Evolutionary conservation across 768 basidiomycete genomes (phyloP), one percentile per base, ranked within the genome.

Genomic region (Termitomyces sp.): DNA sequence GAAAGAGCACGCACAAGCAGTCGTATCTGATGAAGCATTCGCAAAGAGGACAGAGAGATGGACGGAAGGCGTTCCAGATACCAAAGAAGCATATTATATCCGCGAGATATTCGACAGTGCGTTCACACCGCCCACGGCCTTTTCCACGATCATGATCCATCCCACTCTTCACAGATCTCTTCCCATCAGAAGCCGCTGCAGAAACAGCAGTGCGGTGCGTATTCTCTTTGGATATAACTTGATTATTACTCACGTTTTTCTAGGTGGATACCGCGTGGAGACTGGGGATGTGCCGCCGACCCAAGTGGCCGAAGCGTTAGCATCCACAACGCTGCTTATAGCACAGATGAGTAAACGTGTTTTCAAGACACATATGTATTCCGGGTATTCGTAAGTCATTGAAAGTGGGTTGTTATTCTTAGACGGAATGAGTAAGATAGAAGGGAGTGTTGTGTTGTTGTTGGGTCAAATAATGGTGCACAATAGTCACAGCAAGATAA

Each of bases 241-340:
- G 50, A 6, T 24, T 42, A 54, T 35, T 57, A 22, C 49, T 62
- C 57, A 56, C 60, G 28, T 33, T 43, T 35, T 52, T 60, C 52
- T 70, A 90, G 90, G 61, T 95, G 93, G 94, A 88, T 94, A 71
- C 94, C 94, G 49, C 87, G 92, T 65, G 90, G 87, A 56, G 96
- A 98, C 71, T 99, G 96, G 96, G 96, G 96, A 56, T 97, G 96
- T 68, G 79, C 91, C 3, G 75, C 92, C 32, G 97, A 99, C 71
- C 97, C 97, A 32, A 94, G 92, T 61, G 97, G 97, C 32, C 81
- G 97, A 51, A 94, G 92, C 61, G 96, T 98, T 68, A 88, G 84
- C 72, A 98, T 98, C 66, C 97, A 99, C 80, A 92, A 88, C 65
- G 86, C 92, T 50, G 96, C 97, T 13, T 97, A 98, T 70, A 72